phyloP scores from a whole-genome alignment of 306 rosid genomes.

The Spatholobus suberectus region DNA sequence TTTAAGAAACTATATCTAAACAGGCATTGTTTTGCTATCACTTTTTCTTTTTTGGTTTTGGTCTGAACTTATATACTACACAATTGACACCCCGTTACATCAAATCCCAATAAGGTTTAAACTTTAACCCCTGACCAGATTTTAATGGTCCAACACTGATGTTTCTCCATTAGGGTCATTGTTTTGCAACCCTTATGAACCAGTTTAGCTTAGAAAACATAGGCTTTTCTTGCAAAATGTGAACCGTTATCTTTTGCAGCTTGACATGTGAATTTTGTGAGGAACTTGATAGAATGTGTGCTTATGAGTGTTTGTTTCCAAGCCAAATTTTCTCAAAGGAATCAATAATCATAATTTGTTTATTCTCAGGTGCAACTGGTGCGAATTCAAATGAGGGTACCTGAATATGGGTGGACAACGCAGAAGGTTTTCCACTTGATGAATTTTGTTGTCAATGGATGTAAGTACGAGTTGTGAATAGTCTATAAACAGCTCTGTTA shows the following conservation, averaged over 20 bases:
- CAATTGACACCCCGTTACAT: neutral
- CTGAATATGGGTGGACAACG: slow-evolving; percentile 85
- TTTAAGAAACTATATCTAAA: no score
- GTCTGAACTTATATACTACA: neutral
- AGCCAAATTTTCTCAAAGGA: neutral
- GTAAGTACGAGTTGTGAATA: slow-evolving; percentile 61
- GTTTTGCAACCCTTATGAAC: neutral
- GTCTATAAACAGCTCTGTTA: neutral
- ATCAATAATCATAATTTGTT: neutral
- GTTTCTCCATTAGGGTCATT: neutral
- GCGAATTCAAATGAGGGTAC: slow-evolving; percentile 76
- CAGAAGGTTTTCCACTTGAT: slow-evolving; percentile 86
- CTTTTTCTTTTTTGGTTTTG: neutral
- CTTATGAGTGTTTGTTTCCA: neutral
- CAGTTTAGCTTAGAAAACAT: neutral
- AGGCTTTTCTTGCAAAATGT: neutral
- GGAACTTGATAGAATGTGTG: slow-evolving; percentile 12
- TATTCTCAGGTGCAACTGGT: slow-evolving; percentile 63
- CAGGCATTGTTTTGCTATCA: neutral
- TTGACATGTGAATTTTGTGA: slow-evolving; percentile 19
- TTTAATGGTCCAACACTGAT: slow-evolving; percentile 1
- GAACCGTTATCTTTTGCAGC: neutral
- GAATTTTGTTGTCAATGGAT: slow-evolving; percentile 76
- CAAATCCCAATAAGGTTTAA: slow-evolving; percentile 7
- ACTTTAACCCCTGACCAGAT: neutral